Conservation (phyloP, 345 rosid species). For the Adansonia digitata region DNA sequence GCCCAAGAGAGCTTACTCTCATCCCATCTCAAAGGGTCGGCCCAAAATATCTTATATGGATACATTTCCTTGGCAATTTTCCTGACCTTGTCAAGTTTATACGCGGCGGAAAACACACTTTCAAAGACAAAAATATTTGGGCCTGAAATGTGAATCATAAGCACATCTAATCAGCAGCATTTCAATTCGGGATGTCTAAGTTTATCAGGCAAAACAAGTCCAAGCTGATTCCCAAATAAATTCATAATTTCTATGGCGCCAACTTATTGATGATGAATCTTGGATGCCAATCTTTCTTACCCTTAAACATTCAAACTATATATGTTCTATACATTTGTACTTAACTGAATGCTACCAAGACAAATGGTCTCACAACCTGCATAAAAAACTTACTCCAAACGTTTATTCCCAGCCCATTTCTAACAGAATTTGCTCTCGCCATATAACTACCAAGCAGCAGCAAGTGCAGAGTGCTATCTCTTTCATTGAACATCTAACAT, state of each 20-base stretch:
- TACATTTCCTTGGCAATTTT: not conserved
- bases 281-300: not conserved
- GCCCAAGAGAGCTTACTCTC: not conserved
- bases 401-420: not conserved
- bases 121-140: no score
- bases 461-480: not conserved
- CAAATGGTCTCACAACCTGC: not conserved
- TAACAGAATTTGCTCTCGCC: not conserved
- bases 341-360: not conserved
- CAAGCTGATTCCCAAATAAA: no score
- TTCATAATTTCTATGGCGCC: no score
- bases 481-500: not conserved
- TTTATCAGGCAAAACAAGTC: no score
- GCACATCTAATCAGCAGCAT: no score
- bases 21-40: not conserved
- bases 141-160: no score
- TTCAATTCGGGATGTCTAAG: no score
- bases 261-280: not conserved
- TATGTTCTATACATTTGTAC: not conserved
- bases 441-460: not conserved
- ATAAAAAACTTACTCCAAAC: not conserved
- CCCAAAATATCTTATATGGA: not conserved
- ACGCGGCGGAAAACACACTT: no score
- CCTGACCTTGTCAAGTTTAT: not conserved
- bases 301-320: not conserved